Evolutionary conservation across 345 rosid species (phyloP).

Genomic region (Draba incana): DNA sequence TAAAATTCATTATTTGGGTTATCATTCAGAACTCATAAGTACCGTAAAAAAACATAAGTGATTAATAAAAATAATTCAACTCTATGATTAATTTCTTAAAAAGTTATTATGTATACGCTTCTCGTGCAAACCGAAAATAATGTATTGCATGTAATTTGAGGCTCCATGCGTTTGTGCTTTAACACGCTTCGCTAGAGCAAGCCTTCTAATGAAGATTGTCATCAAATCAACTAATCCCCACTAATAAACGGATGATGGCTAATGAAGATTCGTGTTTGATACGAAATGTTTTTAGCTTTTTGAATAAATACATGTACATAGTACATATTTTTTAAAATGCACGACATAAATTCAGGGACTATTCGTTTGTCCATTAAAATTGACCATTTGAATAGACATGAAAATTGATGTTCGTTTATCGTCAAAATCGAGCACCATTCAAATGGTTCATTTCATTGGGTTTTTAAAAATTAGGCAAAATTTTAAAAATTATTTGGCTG

Average conservation of each 20-base stretch:
- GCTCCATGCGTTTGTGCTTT: conserved; percentile 32
- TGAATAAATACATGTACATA: neutral
- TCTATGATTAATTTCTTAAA: neutral
- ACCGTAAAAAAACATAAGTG: neutral
- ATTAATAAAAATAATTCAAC: neutral
- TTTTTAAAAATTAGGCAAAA: too few species aligned
- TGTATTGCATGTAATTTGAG: conserved; percentile 1
- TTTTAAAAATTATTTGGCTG: too few species aligned
- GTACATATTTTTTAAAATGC: too few species aligned
- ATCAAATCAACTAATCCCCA: conserved; percentile 8
- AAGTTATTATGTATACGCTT: conserved; percentile 4
- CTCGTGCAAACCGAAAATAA: neutral
- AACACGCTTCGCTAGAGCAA: conserved; percentile 16
- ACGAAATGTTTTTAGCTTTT: conserved; percentile 13
- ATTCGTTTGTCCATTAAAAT: too few species aligned
- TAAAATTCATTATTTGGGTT: conserved; percentile 1
- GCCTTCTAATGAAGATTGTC: conserved; percentile 7
- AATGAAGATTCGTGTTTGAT: conserved; percentile 18
- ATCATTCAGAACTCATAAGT: neutral
- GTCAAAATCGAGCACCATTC: too few species aligned
- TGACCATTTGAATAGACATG: too few species aligned
- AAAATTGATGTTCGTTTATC: too few species aligned
- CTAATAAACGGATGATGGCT: conserved; percentile 33
- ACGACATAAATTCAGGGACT: too few species aligned
- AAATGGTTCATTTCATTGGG: too few species aligned